Base-by-base conservation (phyloP, 1,284 basidiomycete species). In the Fomes fomentarius region DNA sequence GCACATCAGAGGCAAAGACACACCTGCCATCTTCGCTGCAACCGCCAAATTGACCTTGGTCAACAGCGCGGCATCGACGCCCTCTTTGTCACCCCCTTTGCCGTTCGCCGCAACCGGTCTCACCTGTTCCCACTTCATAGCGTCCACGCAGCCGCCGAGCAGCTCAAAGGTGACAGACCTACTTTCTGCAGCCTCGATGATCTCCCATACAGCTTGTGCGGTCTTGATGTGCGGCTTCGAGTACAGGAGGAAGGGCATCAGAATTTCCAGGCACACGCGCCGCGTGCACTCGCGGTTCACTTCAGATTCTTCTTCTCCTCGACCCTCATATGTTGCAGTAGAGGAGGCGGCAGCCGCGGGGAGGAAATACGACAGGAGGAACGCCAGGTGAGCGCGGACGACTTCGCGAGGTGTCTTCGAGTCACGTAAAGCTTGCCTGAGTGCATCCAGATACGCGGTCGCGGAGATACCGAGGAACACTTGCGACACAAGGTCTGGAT, bases 241-340 rank as follows among this genome's bases (percentile, higher is more conserved):
- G 57, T 83, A 86, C 12, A 96, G 70, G 17, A 96, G 71, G 62
- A 85, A 83, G 0, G 90, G 89, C 66, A 93, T 89, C 43, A 95
- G 69, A 1, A 89, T 68, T 19, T 73, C 69, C 61, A 84, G 75
- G 59, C 93, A 85, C 9, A 89, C 71, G 4, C 76, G 67, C 24
- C 77, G 68, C 11, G 72, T 63, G 0, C 73, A 53, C 0, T 73
- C 69, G 0, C 76, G 64, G 42, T 78, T 38, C 2, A 44, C 22
- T 54, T 48, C 22, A 50, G 50, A 50, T 15, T 58, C 53, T 3
- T 39, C 35, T 17, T 35, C 47, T 10, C 37, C 50, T 7, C 30
- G 19, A 15, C 45, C 47, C 7, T 54, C 41, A 1, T 7, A 19
- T 22, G 25, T 4, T 14, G 24, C n/a, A 7, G 14, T 28, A 14